Base-by-base conservation (phyloP, 2,329 filamentous ascomycete genomes). In the Penicillium sp. region DNA sequence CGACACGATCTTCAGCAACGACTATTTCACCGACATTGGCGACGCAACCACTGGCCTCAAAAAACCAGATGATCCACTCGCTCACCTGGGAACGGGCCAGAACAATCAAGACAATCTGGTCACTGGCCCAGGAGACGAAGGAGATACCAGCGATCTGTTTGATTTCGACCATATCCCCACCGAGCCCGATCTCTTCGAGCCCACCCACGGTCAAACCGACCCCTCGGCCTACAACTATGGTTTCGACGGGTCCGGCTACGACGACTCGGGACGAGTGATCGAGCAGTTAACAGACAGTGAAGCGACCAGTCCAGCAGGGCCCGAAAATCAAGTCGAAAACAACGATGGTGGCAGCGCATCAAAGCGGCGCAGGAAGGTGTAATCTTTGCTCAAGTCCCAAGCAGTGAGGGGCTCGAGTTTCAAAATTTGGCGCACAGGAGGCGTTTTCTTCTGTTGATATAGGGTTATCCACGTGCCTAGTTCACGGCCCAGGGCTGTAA, bases 1-100 rank as follows among this genome's bases (percentile, higher is more conserved):
- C 2, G 81, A 84, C 59, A 74, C 77, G n/a, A 83, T 86, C 56
- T 80, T 86, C 56, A 80, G 83, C 58, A 79, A 80, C 24, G 81
- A 84, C 58, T 84, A 81, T 62, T 84, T 83, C 57, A 75, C 78
- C 21, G 75, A 79, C 47, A 66, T 75, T 46, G 66, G 57, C 13
- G 71, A 72, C 31, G 49, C 67, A 21, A 67, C 73, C n/a, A 58
- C 70, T 34, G 66, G 64, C 31, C 67, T 69, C 32, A 60, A 57
- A 13, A 64, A 58, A 32, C 39, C 63, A 32, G 62, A 63, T 38
- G 60, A 68, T 44, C 49, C 63, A 38, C 48, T 59, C 38, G 48
- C 43, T 21, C 48, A 46, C 24, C 29, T 59, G 3, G 63, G 54
- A 10, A 54, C 64, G n/a, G 56, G 56, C 21, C 54, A 60, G 11